phyloP scores from a whole-genome alignment of 208 protist genomes.

The Naegleria fowleri region DNA sequence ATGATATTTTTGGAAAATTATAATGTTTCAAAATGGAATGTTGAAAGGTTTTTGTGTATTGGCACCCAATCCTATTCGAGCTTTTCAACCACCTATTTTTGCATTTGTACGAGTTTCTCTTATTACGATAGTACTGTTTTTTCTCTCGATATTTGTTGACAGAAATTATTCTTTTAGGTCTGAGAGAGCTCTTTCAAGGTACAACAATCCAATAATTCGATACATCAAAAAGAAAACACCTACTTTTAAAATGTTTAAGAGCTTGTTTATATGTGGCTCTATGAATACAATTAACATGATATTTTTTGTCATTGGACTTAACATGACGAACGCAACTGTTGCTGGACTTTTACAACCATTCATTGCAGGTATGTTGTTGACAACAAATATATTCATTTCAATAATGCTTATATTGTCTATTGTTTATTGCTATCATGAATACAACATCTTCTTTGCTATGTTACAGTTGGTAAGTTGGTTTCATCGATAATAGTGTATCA shows the following conservation, averaged over 20 bases:
- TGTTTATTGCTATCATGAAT: too few species aligned
- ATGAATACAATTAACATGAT: neutral
- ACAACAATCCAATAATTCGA: neutral
- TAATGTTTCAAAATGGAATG: neutral
- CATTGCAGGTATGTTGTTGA: neutral
- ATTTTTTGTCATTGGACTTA: neutral
- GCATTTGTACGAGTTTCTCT: neutral
- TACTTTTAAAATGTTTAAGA: neutral
- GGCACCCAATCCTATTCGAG: neutral
- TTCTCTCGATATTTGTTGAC: neutral
- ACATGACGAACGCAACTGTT: neutral
- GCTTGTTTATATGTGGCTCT: neutral
- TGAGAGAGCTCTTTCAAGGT: neutral
- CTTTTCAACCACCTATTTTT: neutral
- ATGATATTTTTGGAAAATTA: neutral
- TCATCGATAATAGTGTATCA: neutral
- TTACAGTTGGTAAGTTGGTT: neutral
- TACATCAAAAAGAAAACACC: neutral
- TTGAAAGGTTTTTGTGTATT: neutral
- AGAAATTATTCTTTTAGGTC: neutral
- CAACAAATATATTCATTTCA: neutral
- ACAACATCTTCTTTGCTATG: too few species aligned
- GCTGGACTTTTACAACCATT: neutral
- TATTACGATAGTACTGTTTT: neutral
- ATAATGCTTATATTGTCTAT: too few species aligned